Evolutionary conservation across 495 filamentous ascomycete genomes (phyloP), one percentile per base, ranked within the genome.

Genomic region (Hypoxylon cercidicola): DNA sequence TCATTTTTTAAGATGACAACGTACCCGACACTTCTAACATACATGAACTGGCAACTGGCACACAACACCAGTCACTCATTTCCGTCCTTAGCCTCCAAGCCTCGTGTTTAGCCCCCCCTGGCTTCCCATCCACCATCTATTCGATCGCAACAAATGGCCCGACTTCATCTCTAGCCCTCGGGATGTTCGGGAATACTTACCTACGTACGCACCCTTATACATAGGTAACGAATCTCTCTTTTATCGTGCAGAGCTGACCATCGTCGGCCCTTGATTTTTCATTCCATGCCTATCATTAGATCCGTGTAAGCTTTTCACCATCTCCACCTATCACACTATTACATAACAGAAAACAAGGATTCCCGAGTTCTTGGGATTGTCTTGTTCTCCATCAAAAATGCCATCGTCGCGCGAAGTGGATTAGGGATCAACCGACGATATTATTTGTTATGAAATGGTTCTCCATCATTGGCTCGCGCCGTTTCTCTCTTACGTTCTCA

Each of bases 21-120:
- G 48, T 41, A 48, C 43, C 57, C 57, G 49, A 67, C 53, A 43
- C 52, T 32, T 67, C 64, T 67, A 48, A 58, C 64, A 62, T 62
- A 48, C 34, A 46, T 62, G 47, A 57, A 57, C 45, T 23, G 25
- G 34, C 46, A 67, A n/a, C n/a, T n/a, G n/a, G n/a, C 48, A 68
- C 59, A 47, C 53, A 43, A 43, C 35, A 53, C 52, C 32, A 16
- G 41, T 50, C 41, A 53, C 54, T 60, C 50, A 47, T 68, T 59
- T 68, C 60, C 19, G 32, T 25, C 37, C 40, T 62, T 55, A 62
- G 32, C 55, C 55, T 56, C 40, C 59, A 50, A 62, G 32, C 55
- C 55, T 56, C 60, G 41, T 53, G 15, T 64, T 51, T 52, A 54
- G 46, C 53, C 52, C 52, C 53, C 52, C 52, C 53, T 52, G 34